Percentiles rank a stretch among this genome's conserved stretches.
Evolutionary conservation across 805 yeast species (phyloP).

Genomic region (Saccharomycopsis capsularis): DNA sequence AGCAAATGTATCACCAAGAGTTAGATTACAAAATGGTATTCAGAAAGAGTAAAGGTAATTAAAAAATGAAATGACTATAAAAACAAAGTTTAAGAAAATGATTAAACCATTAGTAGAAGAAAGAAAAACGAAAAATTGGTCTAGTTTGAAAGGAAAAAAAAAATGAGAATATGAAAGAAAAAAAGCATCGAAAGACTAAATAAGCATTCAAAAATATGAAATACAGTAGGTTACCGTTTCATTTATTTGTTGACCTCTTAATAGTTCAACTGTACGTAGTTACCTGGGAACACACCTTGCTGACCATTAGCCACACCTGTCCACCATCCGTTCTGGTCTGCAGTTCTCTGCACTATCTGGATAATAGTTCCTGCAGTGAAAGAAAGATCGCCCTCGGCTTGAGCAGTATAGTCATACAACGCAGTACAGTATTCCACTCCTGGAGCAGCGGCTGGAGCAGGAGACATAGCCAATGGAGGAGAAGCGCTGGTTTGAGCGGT

Average conservation of each 20-base stretch:
- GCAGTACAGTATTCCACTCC: conserved; percentile 73
- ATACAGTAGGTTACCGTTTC: not conserved
- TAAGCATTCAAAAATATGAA: not conserved
- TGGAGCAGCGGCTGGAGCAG: conserved; percentile 28
- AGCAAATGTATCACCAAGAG: too few species aligned
- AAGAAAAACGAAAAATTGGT: not conserved
- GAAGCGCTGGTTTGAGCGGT: not conserved
- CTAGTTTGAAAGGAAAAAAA: not conserved
- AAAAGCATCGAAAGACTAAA: not conserved
- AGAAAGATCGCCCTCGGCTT: conserved; percentile 84
- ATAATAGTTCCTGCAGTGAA: conserved; percentile 86
- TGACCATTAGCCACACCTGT: conserved; percentile 81
- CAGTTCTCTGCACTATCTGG: conserved; percentile 72
- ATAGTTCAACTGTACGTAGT: conserved; percentile 73
- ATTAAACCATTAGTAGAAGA: not conserved
- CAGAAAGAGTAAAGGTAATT: too few species aligned
- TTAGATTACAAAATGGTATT: too few species aligned
- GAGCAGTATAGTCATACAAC: conserved; percentile 84
- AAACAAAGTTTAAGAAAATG: not conserved
- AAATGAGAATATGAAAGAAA: not conserved
- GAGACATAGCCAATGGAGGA: conserved; percentile 2
- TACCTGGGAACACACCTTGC: conserved; percentile 93
- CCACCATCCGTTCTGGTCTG: conserved; percentile 96
- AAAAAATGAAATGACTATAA: not conserved
- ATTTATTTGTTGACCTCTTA: not conserved